Evolutionary conservation across 768 basidiomycete species (phyloP).

Genomic region (Leccinellum luteum): DNA sequence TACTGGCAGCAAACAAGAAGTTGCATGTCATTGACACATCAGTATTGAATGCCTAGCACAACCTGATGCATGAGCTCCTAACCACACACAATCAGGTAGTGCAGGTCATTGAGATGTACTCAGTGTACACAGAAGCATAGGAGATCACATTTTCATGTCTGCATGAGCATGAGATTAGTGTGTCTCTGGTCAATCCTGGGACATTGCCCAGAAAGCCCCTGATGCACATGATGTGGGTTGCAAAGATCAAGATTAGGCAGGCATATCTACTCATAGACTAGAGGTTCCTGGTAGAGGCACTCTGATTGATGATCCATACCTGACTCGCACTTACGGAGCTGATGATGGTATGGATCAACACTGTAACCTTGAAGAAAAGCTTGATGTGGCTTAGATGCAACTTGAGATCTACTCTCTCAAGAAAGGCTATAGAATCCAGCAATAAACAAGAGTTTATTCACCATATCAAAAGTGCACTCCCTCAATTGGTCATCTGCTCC

Average conservation of each 20-base stretch:
- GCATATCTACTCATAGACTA: constrained; percentile 56
- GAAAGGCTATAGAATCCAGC: constrained; percentile 59
- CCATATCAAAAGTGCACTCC: constrained; percentile 74
- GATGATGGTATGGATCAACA: constrained; percentile 40
- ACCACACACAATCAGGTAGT: constrained; percentile 39
- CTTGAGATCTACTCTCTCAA: constrained; percentile 81
- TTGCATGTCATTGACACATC: constrained; percentile 32
- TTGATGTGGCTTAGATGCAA: constrained; percentile 96
- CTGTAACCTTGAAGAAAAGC: constrained; percentile 80
- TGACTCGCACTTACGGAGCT: constrained; percentile 51
- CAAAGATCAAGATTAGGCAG: constrained; percentile 53
- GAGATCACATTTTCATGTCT: constrained; percentile 56
- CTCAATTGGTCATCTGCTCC: background rate
- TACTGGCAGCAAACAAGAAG: constrained; percentile 13
- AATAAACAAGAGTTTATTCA: constrained; percentile 63
- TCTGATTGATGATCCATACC: constrained; percentile 52
- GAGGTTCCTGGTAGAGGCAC: constrained; percentile 59
- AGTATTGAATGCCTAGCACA: constrained; percentile 40
- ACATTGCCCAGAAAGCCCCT: constrained; percentile 41
- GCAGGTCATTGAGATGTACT: constrained; percentile 44
- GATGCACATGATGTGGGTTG: constrained; percentile 50
- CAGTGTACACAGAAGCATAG: constrained; percentile 58
- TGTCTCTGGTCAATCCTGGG: constrained; percentile 29
- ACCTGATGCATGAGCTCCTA: constrained; percentile 34
- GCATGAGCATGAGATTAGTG: constrained; percentile 45